Evolutionary conservation across 495 filamentous ascomycete genomes (phyloP), one percentile per base, ranked within the genome.

Genomic region (Xylaria scruposa): DNA sequence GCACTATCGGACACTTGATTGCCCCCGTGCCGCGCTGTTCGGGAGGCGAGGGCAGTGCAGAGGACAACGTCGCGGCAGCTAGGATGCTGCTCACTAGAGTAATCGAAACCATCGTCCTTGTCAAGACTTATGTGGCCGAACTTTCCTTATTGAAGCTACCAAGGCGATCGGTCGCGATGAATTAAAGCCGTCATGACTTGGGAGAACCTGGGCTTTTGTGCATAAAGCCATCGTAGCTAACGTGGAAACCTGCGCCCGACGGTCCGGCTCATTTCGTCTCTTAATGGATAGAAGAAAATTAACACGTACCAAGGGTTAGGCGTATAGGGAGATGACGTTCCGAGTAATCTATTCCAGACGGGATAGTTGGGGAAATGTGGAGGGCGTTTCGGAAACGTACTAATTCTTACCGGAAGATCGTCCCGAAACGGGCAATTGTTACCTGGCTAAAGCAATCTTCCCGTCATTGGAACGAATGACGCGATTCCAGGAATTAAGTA

Each of bases 1-100:
- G 82, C 36, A 83, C 73, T 46, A 85, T 68, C 19, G 83, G 83
- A 70, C 85, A 87, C 60, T 83, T 82, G 70, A 83, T 74, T 24
- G 59, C 71, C 0, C 77, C 77, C 0, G 77, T 78, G 19, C 77
- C 72, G 42, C 77, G 77, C 67, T 74, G 73, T 3, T 69, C 31
- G 1, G 72, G 70, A 0, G 69, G 65, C 9, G 75, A 72, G 17
- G 73, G 73, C 2, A 71, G 69, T 29, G 75, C 62, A 0, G 71
- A 69, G 46, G 75, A 71, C 9, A 77, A 66, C 3, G 68, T 21
- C 21, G 49, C 54, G 9, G 59, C 68, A 17, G 68, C 68, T 17
- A 78, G 72, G 38, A 78, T 56, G 71, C 72, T 64, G 54, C 66
- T 70, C 38, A 77, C 26, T n/a, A 78, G 59, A 15, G 65, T 53